Evolutionary conservation across 1,284 basidiomycete species (phyloP).

Genomic region (Pholiota adiposa): DNA sequence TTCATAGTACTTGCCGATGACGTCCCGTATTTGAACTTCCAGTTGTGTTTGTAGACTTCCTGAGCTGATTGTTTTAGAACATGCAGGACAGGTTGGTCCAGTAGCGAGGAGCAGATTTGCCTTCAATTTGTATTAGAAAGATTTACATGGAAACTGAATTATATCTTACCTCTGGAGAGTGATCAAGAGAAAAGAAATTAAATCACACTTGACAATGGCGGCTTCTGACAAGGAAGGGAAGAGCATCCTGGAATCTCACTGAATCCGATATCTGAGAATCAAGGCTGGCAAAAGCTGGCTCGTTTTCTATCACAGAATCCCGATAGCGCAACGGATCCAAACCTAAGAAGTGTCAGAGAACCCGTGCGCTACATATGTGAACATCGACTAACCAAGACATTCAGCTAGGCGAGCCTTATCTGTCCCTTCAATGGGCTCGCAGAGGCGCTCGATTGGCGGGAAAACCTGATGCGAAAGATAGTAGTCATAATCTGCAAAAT

Average conservation of each 20-base stretch:
- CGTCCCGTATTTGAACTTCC: constrained; percentile 81
- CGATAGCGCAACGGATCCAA: constrained; percentile 87
- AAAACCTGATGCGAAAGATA: constrained; percentile 93
- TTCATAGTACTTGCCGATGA: constrained; percentile 87
- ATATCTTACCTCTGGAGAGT: constrained; percentile 65
- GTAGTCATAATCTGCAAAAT: constrained; percentile 81
- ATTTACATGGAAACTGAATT: not conserved
- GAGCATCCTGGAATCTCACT: constrained; percentile 82
- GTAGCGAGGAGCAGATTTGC: constrained; percentile 50
- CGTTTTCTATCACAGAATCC: constrained; percentile 55
- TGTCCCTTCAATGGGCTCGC: constrained; percentile 96
- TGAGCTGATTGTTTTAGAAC: constrained; percentile 54
- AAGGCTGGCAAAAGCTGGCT: constrained; percentile 78
- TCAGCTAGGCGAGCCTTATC: constrained; percentile 91
- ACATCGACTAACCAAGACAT: constrained; percentile 75
- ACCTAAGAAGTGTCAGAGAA: constrained; percentile 47
- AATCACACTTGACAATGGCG: constrained; percentile 68
- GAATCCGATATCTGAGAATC: constrained; percentile 91
- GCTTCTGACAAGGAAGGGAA: constrained; percentile 76
- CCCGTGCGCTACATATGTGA: not conserved
- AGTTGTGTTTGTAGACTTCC: constrained; percentile 84
- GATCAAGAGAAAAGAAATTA: constrained; percentile 69
- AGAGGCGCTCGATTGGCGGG: constrained; percentile 93
- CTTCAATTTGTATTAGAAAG: constrained; percentile 23
- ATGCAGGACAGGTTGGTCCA: constrained; percentile 66